Evolutionary conservation across 805 yeast genomes (phyloP).

Genomic region (Candida jianshihensis): DNA sequence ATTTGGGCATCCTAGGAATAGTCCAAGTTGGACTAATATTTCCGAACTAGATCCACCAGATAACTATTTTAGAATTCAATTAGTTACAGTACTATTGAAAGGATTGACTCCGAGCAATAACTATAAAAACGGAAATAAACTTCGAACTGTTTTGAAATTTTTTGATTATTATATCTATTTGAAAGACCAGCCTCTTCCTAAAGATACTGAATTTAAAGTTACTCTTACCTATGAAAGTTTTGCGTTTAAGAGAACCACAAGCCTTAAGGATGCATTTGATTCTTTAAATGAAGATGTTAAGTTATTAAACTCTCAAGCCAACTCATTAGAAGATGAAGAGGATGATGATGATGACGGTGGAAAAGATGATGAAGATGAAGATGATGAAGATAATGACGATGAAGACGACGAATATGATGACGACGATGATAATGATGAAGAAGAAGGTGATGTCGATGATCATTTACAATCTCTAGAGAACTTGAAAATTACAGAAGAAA

Average conservation of each 20-base stretch:
- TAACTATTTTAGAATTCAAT: slow-evolving; percentile 64
- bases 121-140: slow-evolving; percentile 16
- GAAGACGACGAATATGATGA: slow-evolving; percentile 21
- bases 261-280: slow-evolving; percentile 36
- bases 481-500: too few relatives aligned
- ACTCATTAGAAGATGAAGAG: slow-evolving; percentile 14
- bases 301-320: slow-evolving; percentile 6
- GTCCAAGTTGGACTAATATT: slow-evolving; percentile 38
- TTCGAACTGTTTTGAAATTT: slow-evolving; percentile 41
- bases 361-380: slow-evolving; percentile 22
- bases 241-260: slow-evolving; percentile 29
- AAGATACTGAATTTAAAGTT: slow-evolving; percentile 52
- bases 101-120: slow-evolving; percentile 19
- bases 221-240: slow-evolving; percentile 34
- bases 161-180: slow-evolving; percentile 67
- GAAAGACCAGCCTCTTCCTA: slow-evolving; percentile 56
- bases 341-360: slow-evolving; percentile 18
- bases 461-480: too few relatives aligned
- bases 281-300: slow-evolving; percentile 29
- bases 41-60: slow-evolving; percentile 53
- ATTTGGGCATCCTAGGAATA: slow-evolving; percentile 56
- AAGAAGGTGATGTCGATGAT: slow-evolving; percentile 19
- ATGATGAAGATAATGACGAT: slow-evolving; percentile 22
- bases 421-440: slow-evolving; percentile 12
- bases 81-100: slow-evolving; percentile 40